A percentile compares a stretch with the other conserved stretches of the same genome.
These are phyloP conservation scores for Mercurialis annua DNA, from an alignment of 345 rosid genomes.

Conservation along the genomic window DNA sequence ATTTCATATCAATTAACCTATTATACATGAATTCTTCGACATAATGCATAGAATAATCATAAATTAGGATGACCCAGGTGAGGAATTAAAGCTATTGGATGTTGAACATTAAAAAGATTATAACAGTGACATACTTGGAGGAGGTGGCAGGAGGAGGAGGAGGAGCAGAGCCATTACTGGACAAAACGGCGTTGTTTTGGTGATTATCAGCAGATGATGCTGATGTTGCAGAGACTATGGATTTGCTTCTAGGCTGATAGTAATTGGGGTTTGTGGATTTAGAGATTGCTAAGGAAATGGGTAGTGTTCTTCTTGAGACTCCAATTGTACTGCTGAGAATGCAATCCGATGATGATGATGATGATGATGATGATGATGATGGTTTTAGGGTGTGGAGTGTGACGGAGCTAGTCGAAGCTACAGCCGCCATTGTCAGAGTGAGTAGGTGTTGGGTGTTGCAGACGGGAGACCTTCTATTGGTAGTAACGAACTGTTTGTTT, in stretches of 20 bases:
- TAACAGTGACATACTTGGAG: slow-evolving; percentile 7
- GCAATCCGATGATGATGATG: background rate
- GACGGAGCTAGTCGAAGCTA: background rate
- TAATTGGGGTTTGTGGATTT: background rate
- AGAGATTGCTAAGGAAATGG: background rate
- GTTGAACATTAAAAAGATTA: background rate
- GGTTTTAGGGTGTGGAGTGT: background rate
- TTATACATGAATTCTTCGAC: no score
- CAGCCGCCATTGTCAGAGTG: slow-evolving; percentile 12
- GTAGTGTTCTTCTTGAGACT: background rate
- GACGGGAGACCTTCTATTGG: no score
- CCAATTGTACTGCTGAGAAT: no score
- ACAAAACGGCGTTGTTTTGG: background rate
- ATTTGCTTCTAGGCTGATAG: background rate
- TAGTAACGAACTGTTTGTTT: no score
- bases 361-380: background rate
- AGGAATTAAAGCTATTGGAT: background rate
- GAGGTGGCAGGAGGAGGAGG: background rate
- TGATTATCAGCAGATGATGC: background rate
- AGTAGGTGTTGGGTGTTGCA: no score
- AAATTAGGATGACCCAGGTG: slow-evolving; percentile 2
- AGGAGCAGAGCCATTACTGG: slow-evolving; percentile 11
- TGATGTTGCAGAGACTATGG: slow-evolving; percentile 13
- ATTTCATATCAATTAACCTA: no score
- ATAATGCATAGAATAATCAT: background rate